Base-by-base conservation (phyloP, 2,329 filamentous ascomycete species). In the Scytalidium lignicola region DNA sequence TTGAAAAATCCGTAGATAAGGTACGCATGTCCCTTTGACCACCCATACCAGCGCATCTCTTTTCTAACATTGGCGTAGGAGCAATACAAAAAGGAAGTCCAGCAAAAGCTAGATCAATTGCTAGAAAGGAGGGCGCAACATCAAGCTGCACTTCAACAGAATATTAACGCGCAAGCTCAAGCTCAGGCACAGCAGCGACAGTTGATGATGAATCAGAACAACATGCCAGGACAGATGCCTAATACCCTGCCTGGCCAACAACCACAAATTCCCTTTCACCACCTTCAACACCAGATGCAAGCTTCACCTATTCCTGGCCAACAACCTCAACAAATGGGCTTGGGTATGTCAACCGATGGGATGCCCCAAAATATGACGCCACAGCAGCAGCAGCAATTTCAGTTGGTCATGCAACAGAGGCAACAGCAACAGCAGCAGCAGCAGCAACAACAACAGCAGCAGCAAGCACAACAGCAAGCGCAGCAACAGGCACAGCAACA, bases 231-330 rank as follows among this genome's bases (percentile, higher is more conserved):
- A 12, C 72, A 77, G 53, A 74, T 80, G 68, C 70, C 71, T 37
- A 72, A 78, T 29, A 71, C 71, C 12, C 56, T 59, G 48, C 73
- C 77, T 65, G 70, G 69, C 1, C 62, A 61, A 47, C 76, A 76
- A 57, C 70, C 68, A 6, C 79, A 77, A 51, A 78, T 74, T 56
- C 73, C 71, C 1, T 82, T 83, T 50, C 79, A 79, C 43, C 79
- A 79, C 43, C 70, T 82, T 29, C 79, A 80, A 51, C 78, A 80
- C 48, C 76, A 73, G 48, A 80, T 81, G 76, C 79, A 82, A 57
- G 66, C 72, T 3, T 72, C 75, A 1, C 74, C 73, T 32, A 72
- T 81, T 20, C 70, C 74, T 9, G 78, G 73, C 45, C 77, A 77
- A 52, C 58, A 61, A 48, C 52, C 57, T 18, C 61, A 56, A n/a